Base-by-base conservation (phyloP, 495 filamentous ascomycete genomes). In the Amphirosellinia nigrospora region DNA sequence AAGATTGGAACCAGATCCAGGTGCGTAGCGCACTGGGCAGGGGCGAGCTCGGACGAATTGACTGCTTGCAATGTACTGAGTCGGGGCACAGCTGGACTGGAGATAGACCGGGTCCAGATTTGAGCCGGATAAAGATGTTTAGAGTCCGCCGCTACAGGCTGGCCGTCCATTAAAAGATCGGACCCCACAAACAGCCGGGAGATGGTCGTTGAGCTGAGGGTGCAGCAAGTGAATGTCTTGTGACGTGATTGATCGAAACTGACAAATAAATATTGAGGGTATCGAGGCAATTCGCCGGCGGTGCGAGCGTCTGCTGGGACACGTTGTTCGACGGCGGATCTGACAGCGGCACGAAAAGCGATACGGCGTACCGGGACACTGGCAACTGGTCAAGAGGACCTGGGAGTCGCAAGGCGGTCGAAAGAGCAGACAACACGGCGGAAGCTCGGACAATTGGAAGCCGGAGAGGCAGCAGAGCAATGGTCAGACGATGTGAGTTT, bases 121-220 rank as follows among this genome's bases (percentile, higher is more conserved):
- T 79, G 77, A 68, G 78, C 71, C 75, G 80, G 79, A 73, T 83
- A 86, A 71, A 78, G 79, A 83, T 85, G 82, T 77, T 84, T 82
- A 60, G 83, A 76, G 76, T 85, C 82, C 78, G 82, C 82, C 82
- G 83, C 77, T 69, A 80, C 79, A 71, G 83, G 78, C 79, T 79
- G 82, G 75, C 79, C 74, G 76, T 86, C 83, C 84, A 86, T 86
- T 79, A 85, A 83, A 70, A 79, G 73, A 80, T 79, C 32, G 72
- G 71, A 74, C 78, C 72, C 70, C 74, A 70, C 72, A 67, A 73
- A 74, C 69, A 74, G 72, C 73, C 65, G 70, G 70, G 65, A 73
- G 65, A 66, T 45, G 68, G 59, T 74, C 69, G 71, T 69, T 66
- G 63, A 38, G 66, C 48, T 62, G 64, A 56, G 39, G 58, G 64